These are phyloP conservation scores for Sinapis alba DNA, from an alignment of 441 rosid genomes.

Conservation along the genomic window DNA sequence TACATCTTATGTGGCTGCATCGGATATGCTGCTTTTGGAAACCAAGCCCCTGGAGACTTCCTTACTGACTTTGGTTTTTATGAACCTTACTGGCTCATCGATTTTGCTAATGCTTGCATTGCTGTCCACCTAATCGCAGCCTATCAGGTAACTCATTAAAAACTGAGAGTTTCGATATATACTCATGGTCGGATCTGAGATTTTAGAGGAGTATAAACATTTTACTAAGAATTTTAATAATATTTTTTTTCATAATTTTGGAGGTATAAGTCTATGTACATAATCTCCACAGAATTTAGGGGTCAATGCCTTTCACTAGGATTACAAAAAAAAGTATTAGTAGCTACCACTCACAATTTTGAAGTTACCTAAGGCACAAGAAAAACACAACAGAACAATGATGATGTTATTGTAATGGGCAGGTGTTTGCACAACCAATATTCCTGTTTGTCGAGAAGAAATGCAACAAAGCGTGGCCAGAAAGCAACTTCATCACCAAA, in stretches of 20 bases:
- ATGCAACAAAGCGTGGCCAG: conserved; percentile 49
- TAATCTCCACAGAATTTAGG: no score
- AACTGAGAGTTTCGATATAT: background rate
- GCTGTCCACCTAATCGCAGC: conserved; percentile 66
- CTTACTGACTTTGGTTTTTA: conserved; percentile 58
- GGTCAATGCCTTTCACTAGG: background rate
- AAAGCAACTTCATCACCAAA: conserved; percentile 47
- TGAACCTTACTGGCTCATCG: conserved; percentile 69
- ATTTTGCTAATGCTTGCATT: conserved; percentile 58
- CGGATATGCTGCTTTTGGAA: conserved; percentile 70
- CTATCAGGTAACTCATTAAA: conserved; percentile 47
- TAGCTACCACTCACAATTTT: background rate
- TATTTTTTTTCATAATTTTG: no score
- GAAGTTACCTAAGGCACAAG: background rate
- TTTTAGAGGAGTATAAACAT: no score
- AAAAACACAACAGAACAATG: background rate
- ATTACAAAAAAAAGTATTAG: background rate
- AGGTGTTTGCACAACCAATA: conserved; percentile 63
- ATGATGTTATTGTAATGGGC: background rate
- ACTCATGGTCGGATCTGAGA: background rate
- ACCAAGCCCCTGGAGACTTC: conserved; percentile 60
- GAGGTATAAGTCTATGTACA: no score
- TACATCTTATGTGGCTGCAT: conserved; percentile 57
- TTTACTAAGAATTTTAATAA: no score
- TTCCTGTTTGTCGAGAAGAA: conserved; percentile 54